Evolutionary conservation across 2,329 filamentous ascomycete species (phyloP), one percentile per base, ranked within the genome.

Genomic region (Aureobasidium lini): DNA sequence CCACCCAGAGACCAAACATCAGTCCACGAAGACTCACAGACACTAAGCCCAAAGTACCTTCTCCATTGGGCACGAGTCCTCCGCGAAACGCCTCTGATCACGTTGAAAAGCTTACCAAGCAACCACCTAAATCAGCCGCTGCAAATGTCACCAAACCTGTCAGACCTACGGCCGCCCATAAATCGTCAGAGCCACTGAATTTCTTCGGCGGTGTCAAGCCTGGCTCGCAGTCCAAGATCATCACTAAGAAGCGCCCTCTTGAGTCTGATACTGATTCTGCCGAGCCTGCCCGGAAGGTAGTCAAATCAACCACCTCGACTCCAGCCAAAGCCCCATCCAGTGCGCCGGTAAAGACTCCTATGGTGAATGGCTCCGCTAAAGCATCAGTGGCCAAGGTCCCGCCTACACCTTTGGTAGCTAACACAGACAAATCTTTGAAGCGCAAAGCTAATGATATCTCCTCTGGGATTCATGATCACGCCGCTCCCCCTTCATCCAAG

Each of bases 31-130:
- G 40, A 36, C 31, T 57, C 65, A 68, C 69, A 67, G 53, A 74
- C 72, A 83, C 75, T 61, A 83, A 81, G 43, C 81, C 83, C 1
- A 81, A 79, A 66, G 85, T 85, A 57, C 82, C 82, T 2, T 85
- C 84, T 15, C 83, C 82, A 11, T 77, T 85, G 10, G 82, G 80
- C 9, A 82, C 81, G 6, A 84, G 83, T 2, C 81, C 82, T 23
- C 82, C 83, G 6, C 78, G 83, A 62, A 84, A 83, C 67, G 80
- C 80, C 31, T 84, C 82, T 18, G 81, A 85, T 66, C 73, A 81
- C 9, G 68, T 69, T 18, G 68, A 68, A 75, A 67, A 60, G 68
- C 66, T 65, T n/a, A 68, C 65, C 62, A 65, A 49, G 34, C 52
- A 40, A 36, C 23, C 31, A 5, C 10, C 37, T 13, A 56, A 46